These are phyloP conservation scores for Aspergillus eucalypticola DNA, from an alignment of 2,329 filamentous ascomycete species.

Conservation along the genomic window DNA sequence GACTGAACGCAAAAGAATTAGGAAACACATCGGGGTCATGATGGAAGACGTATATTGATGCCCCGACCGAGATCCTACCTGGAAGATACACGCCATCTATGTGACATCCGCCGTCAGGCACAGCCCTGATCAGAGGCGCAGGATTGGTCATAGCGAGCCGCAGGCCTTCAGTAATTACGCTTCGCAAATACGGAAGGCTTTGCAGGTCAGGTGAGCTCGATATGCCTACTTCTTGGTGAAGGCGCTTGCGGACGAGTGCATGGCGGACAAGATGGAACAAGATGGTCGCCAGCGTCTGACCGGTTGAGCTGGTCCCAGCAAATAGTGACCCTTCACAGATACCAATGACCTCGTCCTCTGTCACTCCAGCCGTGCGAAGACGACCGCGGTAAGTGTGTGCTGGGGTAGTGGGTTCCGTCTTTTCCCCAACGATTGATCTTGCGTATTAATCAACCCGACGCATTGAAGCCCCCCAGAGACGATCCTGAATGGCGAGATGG, in stretches of 20 bases:
- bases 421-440: neutral
- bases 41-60: neutral
- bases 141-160: constrained; percentile 8
- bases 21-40: neutral
- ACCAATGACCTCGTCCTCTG: neutral
- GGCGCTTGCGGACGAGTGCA: neutral
- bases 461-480: neutral
- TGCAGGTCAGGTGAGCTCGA: neutral
- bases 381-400: constrained; percentile 1
- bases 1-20: neutral
- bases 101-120: neutral
- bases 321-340: constrained; percentile 7
- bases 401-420: neutral
- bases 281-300: constrained; percentile 3
- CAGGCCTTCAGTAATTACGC: constrained; percentile 4
- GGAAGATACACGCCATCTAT: neutral
- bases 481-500: neutral
- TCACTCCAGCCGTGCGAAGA: neutral
- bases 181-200: neutral
- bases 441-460: neutral
- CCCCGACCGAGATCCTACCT: neutral
- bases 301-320: constrained; percentile 3
- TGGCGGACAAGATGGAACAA: constrained; percentile 9
- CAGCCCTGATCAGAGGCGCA: neutral
- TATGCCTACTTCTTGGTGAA: neutral